Base-by-base conservation (phyloP, 768 basidiomycete genomes). In the Boletus subcaerulescens region DNA sequence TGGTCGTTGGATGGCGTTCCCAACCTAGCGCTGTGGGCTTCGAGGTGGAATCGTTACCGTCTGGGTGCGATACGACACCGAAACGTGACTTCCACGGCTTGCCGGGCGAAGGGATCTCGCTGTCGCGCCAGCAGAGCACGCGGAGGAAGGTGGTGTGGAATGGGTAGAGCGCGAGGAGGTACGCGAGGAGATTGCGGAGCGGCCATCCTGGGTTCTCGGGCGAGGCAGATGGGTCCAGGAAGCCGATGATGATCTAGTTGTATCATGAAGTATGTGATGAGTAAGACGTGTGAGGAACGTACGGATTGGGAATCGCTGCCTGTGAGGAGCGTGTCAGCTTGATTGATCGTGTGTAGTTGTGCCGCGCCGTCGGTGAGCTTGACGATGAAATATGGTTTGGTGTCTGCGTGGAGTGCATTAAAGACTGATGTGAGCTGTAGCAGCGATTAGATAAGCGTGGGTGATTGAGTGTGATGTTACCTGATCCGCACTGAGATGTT, bases 131-230 rank as follows among this genome's bases (percentile, higher is more conserved):
- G 62, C 87, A 86, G 35, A 96, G 75, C 9, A 98, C 75, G 22
- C 80, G 82, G 4, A 95, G 51, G 1, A 74, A 72, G 1, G 74
- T 61, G 0, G 82, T 76, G 3, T 72, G 71, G 1, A 74, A 64
- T 0, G 82, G 81, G 64, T 90, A 80, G 13, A 82, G 67, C 33
- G 80, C 78, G 24, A 79, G 78, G 14, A 98, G 83, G 70, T 88
- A 94, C 15, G 88, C 82, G 11, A 98, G 86, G 56, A 95, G 80
- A 67, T 98, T 98, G 42, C 96, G 88, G 7, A 98, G 79, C 0
- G 94, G 92, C 96, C 96, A 96, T 17, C 92, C 94, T 1, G 89
- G 91, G 55, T 87, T 85, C 5, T 79, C 66, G 0, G 81, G 74
- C 42, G 84, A 76, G 0, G 93, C 85, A 0, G 94, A 97, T 4